A percentile compares a stretch with the other conserved stretches of the same genome.
phyloP scores from a whole-genome alignment of 2,329 filamentous ascomycete species.

The Colletotrichum brevisporum region DNA sequence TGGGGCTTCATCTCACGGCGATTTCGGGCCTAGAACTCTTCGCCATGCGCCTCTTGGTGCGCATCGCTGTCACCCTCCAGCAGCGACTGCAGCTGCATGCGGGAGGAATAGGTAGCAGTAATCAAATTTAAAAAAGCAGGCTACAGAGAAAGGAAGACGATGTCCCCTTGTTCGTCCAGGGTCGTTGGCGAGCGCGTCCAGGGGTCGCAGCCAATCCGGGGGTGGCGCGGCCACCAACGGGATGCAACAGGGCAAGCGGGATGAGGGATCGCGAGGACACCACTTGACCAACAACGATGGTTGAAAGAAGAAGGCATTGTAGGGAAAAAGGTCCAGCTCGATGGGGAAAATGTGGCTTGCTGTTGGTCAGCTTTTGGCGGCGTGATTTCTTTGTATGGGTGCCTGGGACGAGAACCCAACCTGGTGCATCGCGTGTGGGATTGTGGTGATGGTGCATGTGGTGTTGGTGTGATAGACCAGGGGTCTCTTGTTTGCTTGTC shows the following conservation, averaged over 20 bases:
- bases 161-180: neutral
- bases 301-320: neutral
- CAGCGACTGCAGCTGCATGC: neutral
- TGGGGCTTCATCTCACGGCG: neutral
- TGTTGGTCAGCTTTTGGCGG: slow-evolving; percentile 17
- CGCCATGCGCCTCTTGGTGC: too few species aligned
- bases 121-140: too few species aligned
- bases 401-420: slow-evolving; percentile 19
- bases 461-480: neutral
- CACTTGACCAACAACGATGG: neutral
- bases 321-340: neutral
- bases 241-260: neutral
- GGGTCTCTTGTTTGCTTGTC: neutral
- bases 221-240: neutral
- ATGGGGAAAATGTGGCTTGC: neutral
- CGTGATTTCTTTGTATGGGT: neutral
- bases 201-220: neutral
- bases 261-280: neutral
- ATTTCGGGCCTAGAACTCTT: slow-evolving; percentile 7
- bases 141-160: neutral
- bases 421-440: neutral
- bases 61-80: slow-evolving; percentile 11
- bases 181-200: neutral
- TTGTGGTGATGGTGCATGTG: neutral
- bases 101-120: too few species aligned